phyloP scores from a whole-genome alignment of 108 stramenopile species.

The Seminavis robusta region DNA sequence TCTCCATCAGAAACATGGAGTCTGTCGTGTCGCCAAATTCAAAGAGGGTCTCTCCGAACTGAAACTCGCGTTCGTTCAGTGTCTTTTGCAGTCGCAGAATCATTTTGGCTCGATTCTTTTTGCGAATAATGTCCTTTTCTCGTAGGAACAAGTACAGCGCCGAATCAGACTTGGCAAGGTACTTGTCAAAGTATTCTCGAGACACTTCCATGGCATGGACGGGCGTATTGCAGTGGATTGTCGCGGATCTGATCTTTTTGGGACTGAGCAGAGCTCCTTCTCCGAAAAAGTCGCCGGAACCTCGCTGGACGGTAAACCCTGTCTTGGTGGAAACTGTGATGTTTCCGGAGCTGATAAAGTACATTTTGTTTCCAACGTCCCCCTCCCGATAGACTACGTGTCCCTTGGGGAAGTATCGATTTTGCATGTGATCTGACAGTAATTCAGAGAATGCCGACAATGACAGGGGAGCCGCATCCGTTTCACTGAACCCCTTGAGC shows the following conservation, averaged over 20 bases:
- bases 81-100: constrained; percentile 60
- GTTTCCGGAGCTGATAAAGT: constrained; percentile 72
- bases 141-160: constrained; percentile 46
- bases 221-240: constrained; percentile 66
- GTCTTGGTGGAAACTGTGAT: constrained; percentile 5
- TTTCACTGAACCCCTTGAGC: too few relatives aligned
- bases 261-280: constrained; percentile 71
- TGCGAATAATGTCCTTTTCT: constrained; percentile 75
- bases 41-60: constrained; percentile 35
- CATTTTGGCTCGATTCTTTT: constrained; percentile 75
- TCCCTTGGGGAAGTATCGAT: constrained; percentile 61
- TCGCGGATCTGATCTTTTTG: constrained; percentile 45
- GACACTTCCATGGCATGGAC: constrained; percentile 76
- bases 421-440: constrained; percentile 68
- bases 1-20: constrained; percentile 48
- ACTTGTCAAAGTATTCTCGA: constrained; percentile 80
- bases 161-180: constrained; percentile 47
- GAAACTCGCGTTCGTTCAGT: constrained; percentile 29
- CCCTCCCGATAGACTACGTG: constrained; percentile 66
- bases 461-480: too few relatives aligned
- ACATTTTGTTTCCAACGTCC: constrained; percentile 61
- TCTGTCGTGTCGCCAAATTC: constrained; percentile 42
- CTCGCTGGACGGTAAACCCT: constrained; percentile 30
- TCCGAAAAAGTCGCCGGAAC: constrained; percentile 63
- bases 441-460: too few relatives aligned